These are phyloP conservation scores for Sodiomyces alkalinus DNA, from an alignment of 2,329 filamentous ascomycete genomes.

Conservation along the genomic window DNA sequence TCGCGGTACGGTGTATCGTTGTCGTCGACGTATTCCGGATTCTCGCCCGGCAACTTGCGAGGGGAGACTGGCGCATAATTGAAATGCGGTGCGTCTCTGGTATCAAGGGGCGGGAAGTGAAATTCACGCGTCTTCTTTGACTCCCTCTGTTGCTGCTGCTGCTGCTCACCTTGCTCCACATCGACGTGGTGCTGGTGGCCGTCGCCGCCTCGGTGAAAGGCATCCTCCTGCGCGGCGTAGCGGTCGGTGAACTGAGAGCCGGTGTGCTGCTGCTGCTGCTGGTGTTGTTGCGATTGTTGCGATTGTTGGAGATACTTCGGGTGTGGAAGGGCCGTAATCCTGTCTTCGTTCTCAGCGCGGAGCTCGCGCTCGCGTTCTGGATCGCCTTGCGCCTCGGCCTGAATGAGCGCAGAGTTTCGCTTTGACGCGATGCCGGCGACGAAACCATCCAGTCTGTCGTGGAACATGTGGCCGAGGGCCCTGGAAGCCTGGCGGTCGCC, in stretches of 20 bases:
- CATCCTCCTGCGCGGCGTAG: conserved; percentile 26
- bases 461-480: conserved; percentile 60
- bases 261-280: background rate
- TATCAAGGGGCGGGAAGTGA: conserved; percentile 40
- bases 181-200: conserved; percentile 31
- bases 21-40: conserved; percentile 6
- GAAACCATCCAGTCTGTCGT: conserved; percentile 77
- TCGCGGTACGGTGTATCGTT: too few relatives aligned
- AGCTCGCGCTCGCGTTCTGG: conserved; percentile 65
- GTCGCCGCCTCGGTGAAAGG: conserved; percentile 32
- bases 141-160: too few relatives aligned
- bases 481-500: conserved; percentile 33
- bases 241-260: conserved; percentile 15
- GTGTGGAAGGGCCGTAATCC: conserved; percentile 65
- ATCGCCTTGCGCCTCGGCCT: conserved; percentile 67
- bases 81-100: conserved; percentile 39
- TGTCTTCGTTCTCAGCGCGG: conserved; percentile 69
- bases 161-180: too few relatives aligned
- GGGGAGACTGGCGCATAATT: conserved; percentile 38
- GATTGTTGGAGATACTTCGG: conserved; percentile 46
- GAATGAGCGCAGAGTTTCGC: conserved; percentile 70
- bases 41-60: conserved; percentile 13
- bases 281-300: too few relatives aligned
- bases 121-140: conserved; percentile 29
- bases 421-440: conserved; percentile 79